These are phyloP conservation scores for Fagopyrum esculentum DNA, from an alignment of 148 eudicot genomes.

Conservation along the genomic window DNA sequence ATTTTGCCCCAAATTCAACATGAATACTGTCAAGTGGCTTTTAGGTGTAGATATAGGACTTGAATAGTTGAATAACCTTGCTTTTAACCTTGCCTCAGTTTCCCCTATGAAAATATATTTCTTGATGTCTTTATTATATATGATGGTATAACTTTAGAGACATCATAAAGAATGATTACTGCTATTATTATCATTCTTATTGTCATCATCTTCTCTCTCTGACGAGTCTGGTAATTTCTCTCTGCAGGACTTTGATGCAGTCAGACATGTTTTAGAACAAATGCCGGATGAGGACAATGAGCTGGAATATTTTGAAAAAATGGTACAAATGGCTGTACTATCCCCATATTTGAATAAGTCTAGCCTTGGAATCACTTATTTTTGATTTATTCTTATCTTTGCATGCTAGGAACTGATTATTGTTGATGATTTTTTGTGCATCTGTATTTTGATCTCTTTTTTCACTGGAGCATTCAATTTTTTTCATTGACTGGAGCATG, in stretches of 20 bases:
- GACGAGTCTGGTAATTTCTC: neutral
- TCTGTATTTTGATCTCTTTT: neutral
- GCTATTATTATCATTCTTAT: neutral
- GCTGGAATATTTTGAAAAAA: conserved; percentile 62
- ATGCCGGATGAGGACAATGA: conserved; percentile 71
- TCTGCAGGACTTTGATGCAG: conserved; percentile 80
- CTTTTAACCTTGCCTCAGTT: neutral
- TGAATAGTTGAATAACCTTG: neutral
- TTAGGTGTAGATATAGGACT: neutral
- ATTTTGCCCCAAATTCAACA: neutral
- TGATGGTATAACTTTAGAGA: neutral
- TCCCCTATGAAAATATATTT: neutral
- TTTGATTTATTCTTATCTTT: neutral
- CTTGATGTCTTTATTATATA: neutral
- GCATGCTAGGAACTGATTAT: neutral
- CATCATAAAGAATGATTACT: neutral
- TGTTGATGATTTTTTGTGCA: neutral
- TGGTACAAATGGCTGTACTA: conserved; percentile 32
- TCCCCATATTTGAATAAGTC: neutral
- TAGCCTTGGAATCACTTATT: neutral
- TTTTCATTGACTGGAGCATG: neutral
- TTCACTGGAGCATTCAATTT: neutral
- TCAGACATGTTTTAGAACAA: conserved; percentile 52
- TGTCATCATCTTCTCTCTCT: neutral
- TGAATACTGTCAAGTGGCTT: neutral